phyloP scores from a whole-genome alignment of 805 yeast species.

The Zygosaccharomyces bisporus region DNA sequence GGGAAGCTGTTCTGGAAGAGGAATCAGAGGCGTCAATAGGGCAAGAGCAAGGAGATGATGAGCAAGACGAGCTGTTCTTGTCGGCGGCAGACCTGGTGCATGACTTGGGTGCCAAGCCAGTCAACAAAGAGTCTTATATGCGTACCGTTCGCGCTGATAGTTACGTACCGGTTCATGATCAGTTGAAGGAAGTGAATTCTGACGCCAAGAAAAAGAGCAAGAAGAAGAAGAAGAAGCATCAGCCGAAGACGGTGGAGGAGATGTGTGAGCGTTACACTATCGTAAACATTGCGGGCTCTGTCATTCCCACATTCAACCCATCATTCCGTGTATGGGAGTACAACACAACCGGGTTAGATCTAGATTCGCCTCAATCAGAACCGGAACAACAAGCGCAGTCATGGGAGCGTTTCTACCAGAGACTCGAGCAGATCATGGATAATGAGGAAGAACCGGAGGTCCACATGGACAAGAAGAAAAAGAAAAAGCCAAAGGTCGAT shows the following conservation, averaged over 20 bases:
- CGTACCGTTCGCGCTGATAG: constrained; percentile 48
- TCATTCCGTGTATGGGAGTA: constrained; percentile 85
- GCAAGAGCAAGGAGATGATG: constrained; percentile 21
- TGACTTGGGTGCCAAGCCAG: constrained; percentile 61
- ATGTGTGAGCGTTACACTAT: constrained; percentile 60
- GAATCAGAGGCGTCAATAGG: not conserved
- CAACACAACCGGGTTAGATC: constrained; percentile 56
- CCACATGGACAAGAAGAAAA: constrained; percentile 22
- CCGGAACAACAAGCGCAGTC: constrained; percentile 35
- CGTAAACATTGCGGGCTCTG: constrained; percentile 66
- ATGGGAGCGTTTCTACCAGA: constrained; percentile 58
- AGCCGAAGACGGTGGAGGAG: constrained; percentile 13
- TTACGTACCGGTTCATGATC: constrained; percentile 47
- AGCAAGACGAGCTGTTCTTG: constrained; percentile 28
- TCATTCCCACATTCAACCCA: constrained; percentile 83
- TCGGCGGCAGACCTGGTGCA: constrained; percentile 38
- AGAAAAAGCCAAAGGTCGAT: constrained; percentile 40
- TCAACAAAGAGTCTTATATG: constrained; percentile 63
- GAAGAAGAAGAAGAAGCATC: constrained; percentile 13
- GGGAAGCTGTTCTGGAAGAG: constrained; percentile 39
- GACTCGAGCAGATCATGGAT: constrained; percentile 40
- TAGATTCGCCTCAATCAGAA: constrained; percentile 7
- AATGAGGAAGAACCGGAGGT: constrained; percentile 25
- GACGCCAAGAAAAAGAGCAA: constrained; percentile 16
- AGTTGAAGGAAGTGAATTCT: constrained; percentile 14